phyloP scores from a whole-genome alignment of 2,329 filamentous ascomycete genomes.

The Hypocrella siamensis region DNA sequence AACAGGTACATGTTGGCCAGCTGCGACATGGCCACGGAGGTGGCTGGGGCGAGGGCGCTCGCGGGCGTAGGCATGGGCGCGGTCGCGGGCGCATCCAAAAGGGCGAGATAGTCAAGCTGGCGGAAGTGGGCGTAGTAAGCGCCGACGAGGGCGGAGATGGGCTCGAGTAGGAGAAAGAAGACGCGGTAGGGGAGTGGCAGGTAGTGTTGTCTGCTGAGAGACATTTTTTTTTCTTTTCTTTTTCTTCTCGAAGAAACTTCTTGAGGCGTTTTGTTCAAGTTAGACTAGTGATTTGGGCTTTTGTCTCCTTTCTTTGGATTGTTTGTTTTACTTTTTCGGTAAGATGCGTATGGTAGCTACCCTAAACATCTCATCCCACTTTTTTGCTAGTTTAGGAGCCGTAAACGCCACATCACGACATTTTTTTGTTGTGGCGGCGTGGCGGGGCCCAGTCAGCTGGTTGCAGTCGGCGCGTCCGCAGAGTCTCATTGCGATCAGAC shows the following conservation, averaged over 20 bases:
- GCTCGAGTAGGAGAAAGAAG: constrained; percentile 65
- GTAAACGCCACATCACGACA: too few relatives aligned
- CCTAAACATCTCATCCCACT: too few relatives aligned
- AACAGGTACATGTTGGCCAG: constrained; percentile 66
- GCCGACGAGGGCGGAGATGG: constrained; percentile 34
- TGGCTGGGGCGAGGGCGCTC: constrained; percentile 35
- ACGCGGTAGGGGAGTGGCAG: constrained; percentile 48
- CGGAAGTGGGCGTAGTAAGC: constrained; percentile 35
- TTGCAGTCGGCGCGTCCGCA: too few relatives aligned
- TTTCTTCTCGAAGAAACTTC: background rate
- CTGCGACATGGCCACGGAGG: constrained; percentile 55
- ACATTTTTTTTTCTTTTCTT: background rate
- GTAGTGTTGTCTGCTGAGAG: constrained; percentile 16
- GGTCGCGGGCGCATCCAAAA: constrained; percentile 42
- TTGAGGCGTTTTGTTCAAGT: too few relatives aligned
- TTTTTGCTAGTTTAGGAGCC: too few relatives aligned
- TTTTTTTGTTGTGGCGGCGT: too few relatives aligned
- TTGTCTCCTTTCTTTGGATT: too few relatives aligned
- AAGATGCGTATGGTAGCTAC: too few relatives aligned
- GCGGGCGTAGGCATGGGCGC: constrained; percentile 6
- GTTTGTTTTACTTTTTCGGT: too few relatives aligned
- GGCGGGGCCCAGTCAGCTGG: too few relatives aligned
- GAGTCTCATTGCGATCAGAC: too few relatives aligned
- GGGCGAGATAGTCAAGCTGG: constrained; percentile 40
- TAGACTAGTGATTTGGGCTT: too few relatives aligned